Evolutionary conservation across 2,329 filamentous ascomycete genomes (phyloP).

Genomic region (Escovopsis sp.): DNA sequence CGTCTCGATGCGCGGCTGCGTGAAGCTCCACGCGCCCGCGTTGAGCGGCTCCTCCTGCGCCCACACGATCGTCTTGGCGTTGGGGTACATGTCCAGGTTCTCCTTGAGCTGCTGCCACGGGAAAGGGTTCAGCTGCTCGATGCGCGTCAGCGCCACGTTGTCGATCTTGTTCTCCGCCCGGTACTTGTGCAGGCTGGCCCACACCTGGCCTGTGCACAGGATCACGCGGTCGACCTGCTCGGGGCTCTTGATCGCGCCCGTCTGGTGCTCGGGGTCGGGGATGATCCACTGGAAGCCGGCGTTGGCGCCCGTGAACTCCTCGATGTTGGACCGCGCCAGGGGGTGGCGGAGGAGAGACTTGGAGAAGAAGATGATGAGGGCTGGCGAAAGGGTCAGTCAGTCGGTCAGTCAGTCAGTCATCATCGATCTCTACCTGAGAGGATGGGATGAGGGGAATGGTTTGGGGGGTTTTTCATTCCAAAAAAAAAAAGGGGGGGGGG

Average conservation of each 20-base stretch:
- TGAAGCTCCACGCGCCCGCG: conserved; percentile 91
- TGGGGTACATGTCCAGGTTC: conserved; percentile 93
- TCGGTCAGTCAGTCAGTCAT: no score
- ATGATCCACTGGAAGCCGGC: conserved; percentile 97
- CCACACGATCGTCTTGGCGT: conserved; percentile 96
- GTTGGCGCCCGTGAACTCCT: conserved; percentile 71
- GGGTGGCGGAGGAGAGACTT: conserved; percentile 94
- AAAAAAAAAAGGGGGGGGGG: not conserved
- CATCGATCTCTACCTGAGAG: no score
- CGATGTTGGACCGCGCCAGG: conserved; percentile 72
- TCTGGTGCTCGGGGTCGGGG: conserved; percentile 70
- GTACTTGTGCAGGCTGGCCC: conserved; percentile 79
- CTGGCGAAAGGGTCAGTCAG: no score
- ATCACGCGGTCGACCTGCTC: conserved; percentile 90
- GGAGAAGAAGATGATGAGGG: conserved; percentile 94
- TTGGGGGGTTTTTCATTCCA: not conserved
- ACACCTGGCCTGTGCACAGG: conserved; percentile 90
- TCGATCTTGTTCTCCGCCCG: conserved; percentile 74
- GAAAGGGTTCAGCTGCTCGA: conserved; percentile 98
- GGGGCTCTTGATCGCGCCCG: conserved; percentile 56
- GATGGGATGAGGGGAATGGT: no score
- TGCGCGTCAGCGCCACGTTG: conserved; percentile 83
- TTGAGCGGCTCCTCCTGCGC: conserved; percentile 96
- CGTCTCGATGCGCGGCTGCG: conserved; percentile 95
- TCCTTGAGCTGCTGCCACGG: conserved; percentile 94